Conservation (phyloP, 2,329 filamentous ascomycete genomes). For the Xylaria sp. region DNA sequence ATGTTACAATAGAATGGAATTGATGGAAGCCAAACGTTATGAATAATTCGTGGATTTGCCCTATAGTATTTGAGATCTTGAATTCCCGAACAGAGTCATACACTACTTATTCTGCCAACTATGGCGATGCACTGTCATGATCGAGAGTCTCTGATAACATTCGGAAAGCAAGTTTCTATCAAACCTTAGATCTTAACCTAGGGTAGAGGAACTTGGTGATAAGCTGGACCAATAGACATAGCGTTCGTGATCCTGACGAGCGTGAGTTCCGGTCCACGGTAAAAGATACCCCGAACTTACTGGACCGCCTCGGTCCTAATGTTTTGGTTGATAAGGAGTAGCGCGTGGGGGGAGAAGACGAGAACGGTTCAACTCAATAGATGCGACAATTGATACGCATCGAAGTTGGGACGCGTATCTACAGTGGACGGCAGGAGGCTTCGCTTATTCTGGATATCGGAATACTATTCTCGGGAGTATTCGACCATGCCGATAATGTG, state of each 20-base stretch:
- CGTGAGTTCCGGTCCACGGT: not conserved
- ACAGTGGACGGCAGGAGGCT: not conserved
- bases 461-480: conserved; percentile 1
- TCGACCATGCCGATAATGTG: conserved; percentile 2
- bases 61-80: not conserved
- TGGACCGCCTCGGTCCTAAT: not conserved
- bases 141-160: not conserved
- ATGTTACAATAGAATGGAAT: not conserved
- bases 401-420: not conserved
- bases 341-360: not conserved
- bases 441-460: not conserved
- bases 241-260: conserved; percentile 7
- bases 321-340: not conserved
- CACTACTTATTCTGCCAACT: not conserved
- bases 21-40: not conserved
- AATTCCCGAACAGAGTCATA: not conserved
- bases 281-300: not conserved
- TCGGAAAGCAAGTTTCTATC: not conserved
- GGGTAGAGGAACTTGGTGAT: not conserved
- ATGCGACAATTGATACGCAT: not conserved
- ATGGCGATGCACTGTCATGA: not conserved
- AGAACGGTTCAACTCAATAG: conserved; percentile 2
- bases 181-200: not conserved
- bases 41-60: not conserved
- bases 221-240: not conserved